phyloP scores from a whole-genome alignment of 2,329 filamentous ascomycete genomes.

The Grosmannia huntii region DNA sequence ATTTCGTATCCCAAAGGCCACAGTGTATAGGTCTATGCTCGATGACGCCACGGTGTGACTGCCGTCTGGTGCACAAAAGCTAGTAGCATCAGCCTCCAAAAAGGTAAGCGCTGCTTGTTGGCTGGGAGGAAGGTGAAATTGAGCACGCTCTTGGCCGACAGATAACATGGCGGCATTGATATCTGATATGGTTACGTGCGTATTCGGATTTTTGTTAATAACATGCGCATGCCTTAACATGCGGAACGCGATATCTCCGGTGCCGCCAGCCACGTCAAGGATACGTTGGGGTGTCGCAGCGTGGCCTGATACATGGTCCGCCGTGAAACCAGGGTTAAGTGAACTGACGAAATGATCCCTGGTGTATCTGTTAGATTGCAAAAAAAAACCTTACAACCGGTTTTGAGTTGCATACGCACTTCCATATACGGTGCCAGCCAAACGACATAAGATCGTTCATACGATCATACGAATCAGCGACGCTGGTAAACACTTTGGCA shows the following conservation, averaged over 20 bases:
- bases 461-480: conserved; percentile 85
- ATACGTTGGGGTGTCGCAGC: conserved; percentile 51
- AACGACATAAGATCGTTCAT: conserved; percentile 99
- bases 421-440: conserved; percentile 94
- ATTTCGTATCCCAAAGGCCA: conserved; percentile 94
- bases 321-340: conserved; percentile 64
- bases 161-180: conserved; percentile 93
- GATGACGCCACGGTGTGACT: conserved; percentile 44
- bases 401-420: conserved; percentile 28
- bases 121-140: conserved; percentile 37
- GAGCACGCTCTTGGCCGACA: conserved; percentile 71
- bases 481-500: conserved; percentile 83
- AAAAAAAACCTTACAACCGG: neutral
- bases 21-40: conserved; percentile 89
- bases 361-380: neutral
- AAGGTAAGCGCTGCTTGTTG: conserved; percentile 54
- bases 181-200: conserved; percentile 82
- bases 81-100: conserved; percentile 82
- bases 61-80: conserved; percentile 32
- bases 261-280: conserved; percentile 92
- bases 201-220: conserved; percentile 66
- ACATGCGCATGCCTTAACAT: conserved; percentile 79
- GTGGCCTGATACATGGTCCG: conserved; percentile 16
- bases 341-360: conserved; percentile 85
- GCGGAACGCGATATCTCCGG: conserved; percentile 94